These are phyloP conservation scores for Blastobotrys parvus DNA, from an alignment of 805 yeast species.

Conservation along the genomic window DNA sequence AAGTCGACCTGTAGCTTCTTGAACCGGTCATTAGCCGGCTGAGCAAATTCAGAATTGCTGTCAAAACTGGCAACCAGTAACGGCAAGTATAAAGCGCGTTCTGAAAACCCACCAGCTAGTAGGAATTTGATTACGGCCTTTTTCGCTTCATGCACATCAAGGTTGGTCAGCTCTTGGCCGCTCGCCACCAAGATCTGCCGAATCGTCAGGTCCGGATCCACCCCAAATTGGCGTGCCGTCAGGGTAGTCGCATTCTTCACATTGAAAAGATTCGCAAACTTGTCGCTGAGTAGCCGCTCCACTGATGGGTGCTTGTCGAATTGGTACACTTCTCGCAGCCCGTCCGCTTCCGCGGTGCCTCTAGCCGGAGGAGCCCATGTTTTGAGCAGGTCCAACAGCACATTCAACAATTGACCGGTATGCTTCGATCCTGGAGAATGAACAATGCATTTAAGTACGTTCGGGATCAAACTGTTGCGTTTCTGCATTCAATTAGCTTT, in stretches of 20 bases:
- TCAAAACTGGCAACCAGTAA: slow-evolving; percentile 60
- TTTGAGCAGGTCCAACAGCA: slow-evolving; percentile 47
- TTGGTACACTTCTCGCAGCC: slow-evolving; percentile 28
- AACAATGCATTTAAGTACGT: neutral
- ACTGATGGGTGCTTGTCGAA: slow-evolving; percentile 34
- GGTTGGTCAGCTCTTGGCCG: neutral
- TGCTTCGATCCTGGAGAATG: slow-evolving; percentile 22
- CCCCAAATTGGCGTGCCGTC: neutral
- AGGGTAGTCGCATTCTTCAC: neutral
- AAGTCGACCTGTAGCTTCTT: slow-evolving; percentile 44
- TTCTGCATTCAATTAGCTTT: neutral
- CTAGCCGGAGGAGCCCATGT: slow-evolving; percentile 43
- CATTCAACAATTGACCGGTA: slow-evolving; percentile 50
- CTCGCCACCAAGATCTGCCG: neutral
- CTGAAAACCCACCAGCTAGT: slow-evolving; percentile 35
- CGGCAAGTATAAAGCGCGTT: slow-evolving; percentile 36
- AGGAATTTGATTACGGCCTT: slow-evolving; percentile 34
- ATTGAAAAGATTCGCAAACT: slow-evolving; percentile 45
- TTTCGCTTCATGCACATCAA: slow-evolving; percentile 31
- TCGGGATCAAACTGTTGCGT: neutral
- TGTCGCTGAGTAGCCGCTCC: slow-evolving; percentile 36
- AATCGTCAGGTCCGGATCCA: neutral
- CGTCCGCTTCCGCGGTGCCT: slow-evolving; percentile 37
- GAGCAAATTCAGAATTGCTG: slow-evolving; percentile 45
- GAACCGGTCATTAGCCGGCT: slow-evolving; percentile 42